Conservation (phyloP, 1,284 basidiomycete species). For the Jaminaea rosea region DNA sequence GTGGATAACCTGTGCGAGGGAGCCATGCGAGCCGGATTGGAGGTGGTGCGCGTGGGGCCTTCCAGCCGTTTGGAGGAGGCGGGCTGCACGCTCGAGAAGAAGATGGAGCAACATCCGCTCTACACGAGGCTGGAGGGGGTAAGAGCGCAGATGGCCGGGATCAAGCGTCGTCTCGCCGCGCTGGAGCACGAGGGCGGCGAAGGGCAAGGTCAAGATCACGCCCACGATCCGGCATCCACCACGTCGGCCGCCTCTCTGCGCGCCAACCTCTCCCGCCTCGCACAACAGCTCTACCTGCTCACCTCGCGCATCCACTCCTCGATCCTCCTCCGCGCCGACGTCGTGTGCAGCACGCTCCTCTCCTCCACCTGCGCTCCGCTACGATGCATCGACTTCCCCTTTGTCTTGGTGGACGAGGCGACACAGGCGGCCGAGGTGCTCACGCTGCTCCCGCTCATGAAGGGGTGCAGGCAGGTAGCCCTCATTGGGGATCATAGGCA, state of each 20-base stretch:
- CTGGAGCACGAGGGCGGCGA: slow-evolving; percentile 15
- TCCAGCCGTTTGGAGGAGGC: slow-evolving; percentile 53
- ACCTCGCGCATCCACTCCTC: slow-evolving; percentile 42
- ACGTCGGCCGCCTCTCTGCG: neutral
- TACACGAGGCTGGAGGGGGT: slow-evolving; percentile 51
- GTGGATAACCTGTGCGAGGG: slow-evolving; percentile 84
- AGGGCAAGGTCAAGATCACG: slow-evolving; percentile 7
- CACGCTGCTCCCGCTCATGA: slow-evolving; percentile 49
- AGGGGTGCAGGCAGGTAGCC: slow-evolving; percentile 63
- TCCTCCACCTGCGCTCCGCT: slow-evolving; percentile 21
- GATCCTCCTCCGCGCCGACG: slow-evolving; percentile 47
- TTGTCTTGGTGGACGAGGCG: slow-evolving; percentile 89
- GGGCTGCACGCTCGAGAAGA: slow-evolving; percentile 60
- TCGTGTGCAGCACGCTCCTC: slow-evolving; percentile 47
- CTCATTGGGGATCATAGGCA: slow-evolving; percentile 95
- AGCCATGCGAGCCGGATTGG: slow-evolving; percentile 55
- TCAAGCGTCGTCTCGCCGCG: slow-evolving; percentile 23
- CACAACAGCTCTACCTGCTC: slow-evolving; percentile 24
- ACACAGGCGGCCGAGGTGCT: slow-evolving; percentile 86
- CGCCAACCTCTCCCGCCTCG: slow-evolving; percentile 1
- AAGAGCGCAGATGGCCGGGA: slow-evolving; percentile 8
- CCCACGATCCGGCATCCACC: neutral
- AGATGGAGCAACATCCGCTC: slow-evolving; percentile 59
- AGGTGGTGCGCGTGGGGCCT: slow-evolving; percentile 59
- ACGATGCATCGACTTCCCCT: slow-evolving; percentile 68